Evolutionary conservation across 139 green algal species (phyloP).

Genomic region (Choricystis sp.): DNA sequence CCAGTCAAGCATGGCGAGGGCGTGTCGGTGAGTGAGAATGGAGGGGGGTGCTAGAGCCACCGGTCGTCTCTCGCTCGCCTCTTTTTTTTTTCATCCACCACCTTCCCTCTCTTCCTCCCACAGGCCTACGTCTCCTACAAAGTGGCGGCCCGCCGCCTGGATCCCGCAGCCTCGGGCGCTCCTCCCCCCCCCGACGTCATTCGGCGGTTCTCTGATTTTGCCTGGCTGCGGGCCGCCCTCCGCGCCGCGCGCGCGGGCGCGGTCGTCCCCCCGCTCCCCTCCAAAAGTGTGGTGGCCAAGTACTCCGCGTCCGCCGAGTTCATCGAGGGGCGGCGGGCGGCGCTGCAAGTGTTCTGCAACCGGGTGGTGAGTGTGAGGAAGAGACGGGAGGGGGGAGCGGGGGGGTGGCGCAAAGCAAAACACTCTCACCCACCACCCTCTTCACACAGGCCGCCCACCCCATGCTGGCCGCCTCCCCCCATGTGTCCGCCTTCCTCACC

Average conservation of each 20-base stretch:
- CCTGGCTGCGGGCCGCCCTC: constrained; percentile 54
- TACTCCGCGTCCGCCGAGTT: constrained; percentile 80
- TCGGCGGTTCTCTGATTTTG: constrained; percentile 82
- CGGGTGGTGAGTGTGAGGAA: constrained; percentile 25
- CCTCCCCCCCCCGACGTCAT: constrained; percentile 58
- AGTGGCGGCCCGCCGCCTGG: constrained; percentile 32
- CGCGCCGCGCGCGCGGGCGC: constrained; percentile 22
- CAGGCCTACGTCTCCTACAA: constrained; percentile 59
- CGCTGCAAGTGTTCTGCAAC: constrained; percentile 70
- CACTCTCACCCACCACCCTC: too few relatives aligned
- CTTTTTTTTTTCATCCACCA: neutral
- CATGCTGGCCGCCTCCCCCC: constrained; percentile 35
- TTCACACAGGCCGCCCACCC: constrained; percentile 37
- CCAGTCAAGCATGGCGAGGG: constrained; percentile 86
- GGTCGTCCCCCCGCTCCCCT: constrained; percentile 79
- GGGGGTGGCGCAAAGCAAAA: neutral
- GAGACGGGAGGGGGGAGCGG: neutral
- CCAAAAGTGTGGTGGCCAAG: constrained; percentile 84
- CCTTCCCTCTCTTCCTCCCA: neutral
- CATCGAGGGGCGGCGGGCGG: constrained; percentile 63
- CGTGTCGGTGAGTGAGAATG: constrained; percentile 23
- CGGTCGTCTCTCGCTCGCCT: neutral
- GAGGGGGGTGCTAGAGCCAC: neutral
- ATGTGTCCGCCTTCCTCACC: constrained; percentile 68
- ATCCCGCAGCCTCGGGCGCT: constrained; percentile 20